Evolutionary conservation across 495 filamentous ascomycete genomes (phyloP).

Genomic region (Penicillium pulvis): DNA sequence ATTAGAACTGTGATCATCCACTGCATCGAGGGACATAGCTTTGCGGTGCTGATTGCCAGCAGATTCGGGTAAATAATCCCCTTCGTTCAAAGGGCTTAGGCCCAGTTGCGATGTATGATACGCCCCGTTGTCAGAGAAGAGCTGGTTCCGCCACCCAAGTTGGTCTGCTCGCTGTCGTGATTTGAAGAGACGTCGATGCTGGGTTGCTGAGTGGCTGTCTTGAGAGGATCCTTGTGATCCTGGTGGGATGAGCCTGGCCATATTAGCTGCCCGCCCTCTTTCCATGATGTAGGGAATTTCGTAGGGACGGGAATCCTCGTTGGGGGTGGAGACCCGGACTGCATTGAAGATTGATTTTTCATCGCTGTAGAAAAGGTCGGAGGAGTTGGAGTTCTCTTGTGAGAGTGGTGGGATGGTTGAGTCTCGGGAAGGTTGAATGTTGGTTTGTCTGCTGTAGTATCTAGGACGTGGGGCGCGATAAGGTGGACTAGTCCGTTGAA

Average conservation of each 20-base stretch:
- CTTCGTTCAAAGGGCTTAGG: conserved; percentile 3
- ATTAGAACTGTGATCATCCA: not conserved
- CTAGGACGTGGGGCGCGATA: conserved; percentile 11
- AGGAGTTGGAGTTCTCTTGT: conserved; percentile 32
- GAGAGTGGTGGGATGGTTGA: conserved; percentile 19
- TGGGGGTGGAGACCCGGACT: conserved; percentile 26
- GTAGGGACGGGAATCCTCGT: conserved; percentile 17
- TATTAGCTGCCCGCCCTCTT: conserved; percentile 33
- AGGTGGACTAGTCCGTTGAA: conserved; percentile 2
- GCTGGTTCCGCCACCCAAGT: conserved; percentile 15
- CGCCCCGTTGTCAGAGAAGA: conserved; percentile 21
- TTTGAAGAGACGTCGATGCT: not conserved
- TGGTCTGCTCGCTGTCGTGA: conserved; percentile 10
- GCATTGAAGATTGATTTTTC: conserved; percentile 50
- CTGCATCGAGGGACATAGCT: conserved; percentile 26
- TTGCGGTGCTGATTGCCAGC: conserved; percentile 21
- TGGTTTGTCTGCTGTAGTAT: conserved; percentile 13
- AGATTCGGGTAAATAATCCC: not conserved
- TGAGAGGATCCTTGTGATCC: conserved; percentile 10
- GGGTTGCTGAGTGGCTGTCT: conserved; percentile 6
- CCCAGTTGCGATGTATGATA: not conserved
- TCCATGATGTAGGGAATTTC: conserved; percentile 20
- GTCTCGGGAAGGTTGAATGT: conserved; percentile 14
- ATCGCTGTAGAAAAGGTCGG: conserved; percentile 37
- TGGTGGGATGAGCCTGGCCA: conserved; percentile 35